Base-by-base conservation (phyloP, 306 rosid species). In the Benincasa hispida region DNA sequence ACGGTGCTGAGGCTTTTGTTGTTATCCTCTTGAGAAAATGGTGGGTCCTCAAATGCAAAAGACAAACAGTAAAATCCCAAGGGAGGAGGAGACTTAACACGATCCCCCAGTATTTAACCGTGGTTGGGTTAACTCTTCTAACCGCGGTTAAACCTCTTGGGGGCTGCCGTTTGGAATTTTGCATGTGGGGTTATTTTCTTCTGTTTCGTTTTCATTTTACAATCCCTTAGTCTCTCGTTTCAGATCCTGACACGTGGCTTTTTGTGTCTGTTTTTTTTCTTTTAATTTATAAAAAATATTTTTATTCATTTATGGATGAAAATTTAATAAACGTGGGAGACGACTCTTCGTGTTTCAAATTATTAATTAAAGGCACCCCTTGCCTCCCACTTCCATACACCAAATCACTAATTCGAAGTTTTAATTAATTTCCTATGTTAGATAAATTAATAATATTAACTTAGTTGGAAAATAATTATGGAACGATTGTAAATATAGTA, bases 71-170 rank as follows among this genome's bases (percentile, higher is more conserved):
- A 72, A 68, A 72, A 72, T 48, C 59, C 25, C 25, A 48, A 5
- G 27, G 76, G 24, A 72, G 76, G 21, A 69, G 75, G 59, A 72
- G 76, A 72, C 76, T 72, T 27, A 72, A 72, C 76, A 47, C 60
- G 76, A 72, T 48, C 76, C 25, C 25, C 56, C 56, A 79, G 37
- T 21, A 69, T 41, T 68, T 68, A 41, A 78, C 70, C 47, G 8
- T 72, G 72, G 78, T 79, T 55, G 4, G 8, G 82, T 72, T 79
- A 67, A 59, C 51, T 24, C 10, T 32, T 48, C 66, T 47, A 72
- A 47, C 78, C 60, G 73, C 37, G 74, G 78, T 79, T 15, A 48
- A 72, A 37, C 41, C 62, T 24, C 24, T 63, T 72, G 73, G 62
- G 32, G 66, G 51, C 66, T 53, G 66, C 66, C 53, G 51, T 57